Percentiles rank a stretch among this genome's conserved stretches.
These are phyloP conservation scores for Cladophialophora carrionii DNA, from an alignment of 2,329 filamentous ascomycete genomes.

Conservation along the genomic window DNA sequence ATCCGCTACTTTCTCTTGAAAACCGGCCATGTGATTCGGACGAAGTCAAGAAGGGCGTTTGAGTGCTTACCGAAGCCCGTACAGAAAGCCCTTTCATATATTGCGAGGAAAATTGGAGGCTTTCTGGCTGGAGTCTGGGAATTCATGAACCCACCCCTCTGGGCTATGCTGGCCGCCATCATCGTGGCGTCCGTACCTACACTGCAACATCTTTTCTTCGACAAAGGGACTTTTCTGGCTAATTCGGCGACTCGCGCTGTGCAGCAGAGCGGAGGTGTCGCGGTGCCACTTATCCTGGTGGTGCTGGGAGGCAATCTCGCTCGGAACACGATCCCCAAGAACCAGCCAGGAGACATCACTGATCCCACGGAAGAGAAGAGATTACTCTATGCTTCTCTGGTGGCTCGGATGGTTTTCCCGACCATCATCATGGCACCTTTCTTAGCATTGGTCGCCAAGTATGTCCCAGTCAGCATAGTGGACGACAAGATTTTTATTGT, in stretches of 20 bases:
- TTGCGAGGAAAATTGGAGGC: conserved; percentile 49
- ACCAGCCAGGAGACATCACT: conserved; percentile 68
- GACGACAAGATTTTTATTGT: conserved; percentile 98
- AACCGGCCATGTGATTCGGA: conserved; percentile 34
- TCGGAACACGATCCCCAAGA: conserved; percentile 78
- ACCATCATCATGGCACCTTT: conserved; percentile 91
- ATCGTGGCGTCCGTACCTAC: conserved; percentile 83
- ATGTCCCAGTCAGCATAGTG: conserved; percentile 86
- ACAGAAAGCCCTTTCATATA: conserved; percentile 55
- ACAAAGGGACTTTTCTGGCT: conserved; percentile 82
- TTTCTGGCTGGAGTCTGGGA: conserved; percentile 75
- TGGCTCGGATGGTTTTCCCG: conserved; percentile 90
- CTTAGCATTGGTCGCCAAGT: conserved; percentile 84
- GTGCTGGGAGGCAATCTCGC: conserved; percentile 94
- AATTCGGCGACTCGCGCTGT: conserved; percentile 92
- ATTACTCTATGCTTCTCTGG: conserved; percentile 79
- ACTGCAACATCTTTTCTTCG: conserved; percentile 84
- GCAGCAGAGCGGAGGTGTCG: conserved; percentile 81
- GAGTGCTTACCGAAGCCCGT: conserved; percentile 56
- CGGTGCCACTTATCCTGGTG: conserved; percentile 91
- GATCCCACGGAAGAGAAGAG: conserved; percentile 70
- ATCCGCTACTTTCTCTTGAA: conserved; percentile 31
- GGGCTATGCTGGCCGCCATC: conserved; percentile 93
- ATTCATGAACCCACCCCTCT: conserved; percentile 98
- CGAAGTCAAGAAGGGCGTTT: conserved; percentile 46